phyloP scores from a whole-genome alignment of 495 filamentous ascomycete genomes.

The Peziza echinospora region DNA sequence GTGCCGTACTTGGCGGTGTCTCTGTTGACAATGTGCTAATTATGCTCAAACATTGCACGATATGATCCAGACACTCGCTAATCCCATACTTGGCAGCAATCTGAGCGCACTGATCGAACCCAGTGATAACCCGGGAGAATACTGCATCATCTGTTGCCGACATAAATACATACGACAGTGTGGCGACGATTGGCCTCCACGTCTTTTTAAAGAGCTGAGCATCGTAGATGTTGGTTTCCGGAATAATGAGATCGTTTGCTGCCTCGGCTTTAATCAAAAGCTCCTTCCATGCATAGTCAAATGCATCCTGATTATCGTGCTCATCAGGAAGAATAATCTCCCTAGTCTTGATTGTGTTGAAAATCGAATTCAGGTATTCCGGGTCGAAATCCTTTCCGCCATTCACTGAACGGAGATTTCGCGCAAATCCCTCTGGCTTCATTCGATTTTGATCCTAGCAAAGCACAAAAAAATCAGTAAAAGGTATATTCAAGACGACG shows the following conservation, averaged over 20 bases:
- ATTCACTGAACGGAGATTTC: slow-evolving; percentile 78
- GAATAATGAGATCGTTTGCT: slow-evolving; percentile 49
- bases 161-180: slow-evolving; percentile 95
- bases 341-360: slow-evolving; percentile 68
- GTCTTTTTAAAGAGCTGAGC: slow-evolving; percentile 93
- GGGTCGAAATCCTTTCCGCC: slow-evolving; percentile 61
- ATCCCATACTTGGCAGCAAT: slow-evolving; percentile 74
- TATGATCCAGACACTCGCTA: slow-evolving; percentile 73
- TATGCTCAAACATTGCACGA: slow-evolving; percentile 66
- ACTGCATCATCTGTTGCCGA: slow-evolving; percentile 96
- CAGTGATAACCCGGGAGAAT: slow-evolving; percentile 75
- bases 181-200: slow-evolving; percentile 87
- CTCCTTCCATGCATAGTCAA: slow-evolving; percentile 94
- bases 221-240: slow-evolving; percentile 86
- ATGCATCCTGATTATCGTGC: slow-evolving; percentile 86
- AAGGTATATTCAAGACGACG: neutral
- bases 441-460: slow-evolving; percentile 48
- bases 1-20: slow-evolving; percentile 50
- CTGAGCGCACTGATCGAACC: slow-evolving; percentile 87
- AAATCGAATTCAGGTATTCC: slow-evolving; percentile 73
- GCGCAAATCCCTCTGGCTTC: slow-evolving; percentile 56
- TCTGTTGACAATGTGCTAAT: slow-evolving; percentile 72
- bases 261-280: slow-evolving; percentile 67
- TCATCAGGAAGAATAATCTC: slow-evolving; percentile 97
- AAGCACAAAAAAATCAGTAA: slow-evolving; percentile 3